Evolutionary conservation across 1,139 yeast genomes (phyloP).

Genomic region (Yarrowia galli): DNA sequence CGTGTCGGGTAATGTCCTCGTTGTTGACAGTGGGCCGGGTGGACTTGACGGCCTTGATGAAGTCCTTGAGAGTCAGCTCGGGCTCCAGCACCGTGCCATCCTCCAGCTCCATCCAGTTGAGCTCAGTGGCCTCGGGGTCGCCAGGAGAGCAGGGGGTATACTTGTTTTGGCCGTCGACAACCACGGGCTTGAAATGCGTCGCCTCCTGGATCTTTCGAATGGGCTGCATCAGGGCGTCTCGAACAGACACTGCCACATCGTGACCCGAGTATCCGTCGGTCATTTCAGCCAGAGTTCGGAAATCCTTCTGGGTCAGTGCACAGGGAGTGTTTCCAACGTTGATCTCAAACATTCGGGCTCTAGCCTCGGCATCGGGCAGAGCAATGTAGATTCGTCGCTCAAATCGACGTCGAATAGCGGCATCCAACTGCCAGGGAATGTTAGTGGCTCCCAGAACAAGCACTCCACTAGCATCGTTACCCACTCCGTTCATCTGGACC

Average conservation of each 20-base stretch:
- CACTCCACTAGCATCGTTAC: slow-evolving; percentile 92
- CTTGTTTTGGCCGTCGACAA: slow-evolving; percentile 54
- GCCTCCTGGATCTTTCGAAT: slow-evolving; percentile 95
- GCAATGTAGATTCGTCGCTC: slow-evolving; percentile 95
- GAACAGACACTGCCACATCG: slow-evolving; percentile 94
- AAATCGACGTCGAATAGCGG: slow-evolving; percentile 95
- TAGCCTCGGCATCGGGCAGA: slow-evolving; percentile 88
- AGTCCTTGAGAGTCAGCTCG: slow-evolving; percentile 85
- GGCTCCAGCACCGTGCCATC: slow-evolving; percentile 93
- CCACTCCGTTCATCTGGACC: slow-evolving; percentile 99
- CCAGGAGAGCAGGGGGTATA: slow-evolving; percentile 98
- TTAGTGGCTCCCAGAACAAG: slow-evolving; percentile 97
- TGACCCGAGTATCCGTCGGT: slow-evolving; percentile 98
- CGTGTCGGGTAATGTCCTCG: slow-evolving; percentile 80
- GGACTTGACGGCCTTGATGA: slow-evolving; percentile 87
- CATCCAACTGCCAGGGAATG: slow-evolving; percentile 98
- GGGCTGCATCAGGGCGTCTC: slow-evolving; percentile 98
- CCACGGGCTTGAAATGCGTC: slow-evolving; percentile 78
- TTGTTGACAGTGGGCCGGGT: slow-evolving; percentile 95
- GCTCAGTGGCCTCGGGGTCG: slow-evolving; percentile 80
- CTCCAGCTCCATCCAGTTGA: slow-evolving; percentile 91
- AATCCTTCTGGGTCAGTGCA: slow-evolving; percentile 74
- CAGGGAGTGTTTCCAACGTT: slow-evolving; percentile 93
- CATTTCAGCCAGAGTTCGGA: slow-evolving; percentile 81
- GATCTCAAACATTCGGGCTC: slow-evolving; percentile 91